phyloP scores from a whole-genome alignment of 129 eudicot species.

The sunflower (Helianthus annuus) region DNA sequence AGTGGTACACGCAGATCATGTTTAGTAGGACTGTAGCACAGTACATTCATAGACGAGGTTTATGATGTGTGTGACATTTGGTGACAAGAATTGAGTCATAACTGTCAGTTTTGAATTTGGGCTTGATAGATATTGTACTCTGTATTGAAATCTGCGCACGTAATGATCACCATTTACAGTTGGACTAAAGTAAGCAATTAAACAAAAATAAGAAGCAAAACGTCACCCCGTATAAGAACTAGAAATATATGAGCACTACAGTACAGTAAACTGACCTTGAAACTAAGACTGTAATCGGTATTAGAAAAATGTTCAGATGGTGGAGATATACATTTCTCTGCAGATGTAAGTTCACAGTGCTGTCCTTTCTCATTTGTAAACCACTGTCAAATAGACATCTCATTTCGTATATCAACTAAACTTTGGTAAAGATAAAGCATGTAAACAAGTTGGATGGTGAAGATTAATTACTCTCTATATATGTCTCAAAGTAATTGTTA shows the following conservation, averaged over 20 bases:
- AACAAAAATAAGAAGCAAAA: not conserved
- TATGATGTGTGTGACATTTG: not conserved
- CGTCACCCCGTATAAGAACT: not conserved
- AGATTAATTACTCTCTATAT: too few relatives aligned
- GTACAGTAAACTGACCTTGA: not conserved
- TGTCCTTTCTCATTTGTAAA: slow-evolving; percentile 6
- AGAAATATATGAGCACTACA: not conserved
- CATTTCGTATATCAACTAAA: not conserved
- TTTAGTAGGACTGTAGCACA: too few relatives aligned
- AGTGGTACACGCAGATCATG: too few relatives aligned
- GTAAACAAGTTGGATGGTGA: too few relatives aligned
- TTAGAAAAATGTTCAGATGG: not conserved
- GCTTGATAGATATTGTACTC: not conserved
- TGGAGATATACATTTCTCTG: not conserved
- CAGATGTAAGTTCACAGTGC: slow-evolving; percentile 1
- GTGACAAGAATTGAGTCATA: slow-evolving; percentile 1
- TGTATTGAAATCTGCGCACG: not conserved
- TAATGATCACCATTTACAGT: not conserved
- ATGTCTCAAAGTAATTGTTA: too few relatives aligned
- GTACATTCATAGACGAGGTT: too few relatives aligned
- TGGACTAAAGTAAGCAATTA: not conserved
- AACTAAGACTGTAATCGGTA: not conserved
- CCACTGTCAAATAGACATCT: not conserved
- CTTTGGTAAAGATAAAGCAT: not conserved
- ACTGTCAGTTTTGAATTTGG: not conserved